These are phyloP conservation scores for Aspergillus felis DNA, from an alignment of 2,329 filamentous ascomycete genomes.

Conservation along the genomic window DNA sequence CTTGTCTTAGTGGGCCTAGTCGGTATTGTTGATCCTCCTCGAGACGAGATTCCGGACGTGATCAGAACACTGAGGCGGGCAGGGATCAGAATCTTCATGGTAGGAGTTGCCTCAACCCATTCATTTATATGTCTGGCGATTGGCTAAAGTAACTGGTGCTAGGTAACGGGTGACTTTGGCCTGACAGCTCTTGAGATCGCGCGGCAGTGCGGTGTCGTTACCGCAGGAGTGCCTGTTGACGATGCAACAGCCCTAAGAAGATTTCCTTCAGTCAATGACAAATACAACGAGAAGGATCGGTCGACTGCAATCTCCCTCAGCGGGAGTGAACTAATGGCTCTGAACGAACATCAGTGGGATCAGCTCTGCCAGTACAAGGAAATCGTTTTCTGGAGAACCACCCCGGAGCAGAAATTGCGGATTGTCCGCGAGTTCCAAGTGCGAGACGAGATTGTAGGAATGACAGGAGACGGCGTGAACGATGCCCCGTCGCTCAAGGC, in stretches of 20 bases:
- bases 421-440: slow-evolving; percentile 73
- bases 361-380: slow-evolving; percentile 62
- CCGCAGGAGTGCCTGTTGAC: slow-evolving; percentile 49
- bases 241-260: slow-evolving; percentile 51
- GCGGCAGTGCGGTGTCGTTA: slow-evolving; percentile 65
- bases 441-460: slow-evolving; percentile 54
- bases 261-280: not conserved
- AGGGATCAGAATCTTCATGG: slow-evolving; percentile 75
- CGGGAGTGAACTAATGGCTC: slow-evolving; percentile 61
- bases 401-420: slow-evolving; percentile 73
- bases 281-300: slow-evolving; percentile 9
- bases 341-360: slow-evolving; percentile 68
- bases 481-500: slow-evolving; percentile 54
- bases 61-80: slow-evolving; percentile 63
- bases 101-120: slow-evolving; percentile 21
- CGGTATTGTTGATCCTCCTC: slow-evolving; percentile 57
- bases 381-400: slow-evolving; percentile 72
- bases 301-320: slow-evolving; percentile 57
- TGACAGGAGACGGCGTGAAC: slow-evolving; percentile 49
- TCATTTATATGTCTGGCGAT: not conserved
- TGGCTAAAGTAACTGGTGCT: slow-evolving; percentile 14
- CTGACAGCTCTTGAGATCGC: slow-evolving; percentile 72
- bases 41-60: slow-evolving; percentile 57
- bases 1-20: slow-evolving; percentile 55
- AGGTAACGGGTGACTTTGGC: slow-evolving; percentile 71